Evolutionary conservation across 345 rosid species (phyloP), one percentile per base, ranked within the genome.

Genomic region (Clarkia xantiana): DNA sequence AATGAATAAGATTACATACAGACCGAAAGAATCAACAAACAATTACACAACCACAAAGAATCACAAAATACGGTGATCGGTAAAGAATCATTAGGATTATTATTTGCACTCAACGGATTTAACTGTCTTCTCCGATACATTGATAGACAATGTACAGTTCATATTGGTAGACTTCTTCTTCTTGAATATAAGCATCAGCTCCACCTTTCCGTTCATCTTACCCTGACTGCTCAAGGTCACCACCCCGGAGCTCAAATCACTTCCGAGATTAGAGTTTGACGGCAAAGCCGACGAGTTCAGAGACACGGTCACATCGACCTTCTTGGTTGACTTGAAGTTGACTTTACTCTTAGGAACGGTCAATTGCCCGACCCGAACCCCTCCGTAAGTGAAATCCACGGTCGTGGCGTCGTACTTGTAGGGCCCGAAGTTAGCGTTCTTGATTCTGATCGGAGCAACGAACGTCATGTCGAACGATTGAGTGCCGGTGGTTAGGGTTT

Each of bases 161-260:
- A 59, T 59, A 18, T 44, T 19, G 0, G 63, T 44, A 11, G 63
- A 51, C 51, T 51, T 59, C 63, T 15, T 52, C 63, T 59, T 59
- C 63, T 59, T 59, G 52, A 59, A 51, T 43, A 59, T 44, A 39
- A 51, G 42, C 56, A 59, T 59, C 42, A 49, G 53, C 19, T 49
- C 53, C 42, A 49, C 53, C 41, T 49, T 49, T 41, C 53, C 53
- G 42, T 49, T 34, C 53, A 49, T 8, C 53, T 18, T 53, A 11
- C 46, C 41, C 42, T 49, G 42, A 13, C 53, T 14, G 40, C n/a
- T 34, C 6, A 49, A 19, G n/a, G 53, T 49, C 17, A 49, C 40
- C 1, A 49, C 41, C 15, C 41, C 53, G 19, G 53, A 49, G 6
- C 18, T 49, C 42, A 49, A 40, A 11, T 49, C 41, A 20, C 42